phyloP scores from a whole-genome alignment of 2,329 filamentous ascomycete species.

The Lojkania enalia region DNA sequence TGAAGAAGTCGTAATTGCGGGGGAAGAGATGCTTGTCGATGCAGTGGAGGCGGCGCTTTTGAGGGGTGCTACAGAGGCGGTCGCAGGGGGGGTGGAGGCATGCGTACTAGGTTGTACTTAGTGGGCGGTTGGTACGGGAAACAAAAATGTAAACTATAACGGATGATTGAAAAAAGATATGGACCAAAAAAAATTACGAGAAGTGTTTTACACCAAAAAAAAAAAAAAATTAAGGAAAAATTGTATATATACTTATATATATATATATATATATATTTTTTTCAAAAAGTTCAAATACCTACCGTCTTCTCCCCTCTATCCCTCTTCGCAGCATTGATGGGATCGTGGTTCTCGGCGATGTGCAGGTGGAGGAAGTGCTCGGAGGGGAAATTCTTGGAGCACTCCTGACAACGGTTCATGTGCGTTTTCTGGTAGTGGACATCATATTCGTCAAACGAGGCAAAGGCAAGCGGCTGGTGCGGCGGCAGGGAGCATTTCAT shows the following conservation, averaged over 20 bases:
- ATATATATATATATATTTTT: slow-evolving; percentile 1
- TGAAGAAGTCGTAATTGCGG: slow-evolving; percentile 54
- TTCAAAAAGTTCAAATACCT: slow-evolving; percentile 60
- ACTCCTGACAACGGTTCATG: slow-evolving; percentile 82
- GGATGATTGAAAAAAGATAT: no score
- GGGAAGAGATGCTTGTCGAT: slow-evolving; percentile 96
- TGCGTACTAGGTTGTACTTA: no score
- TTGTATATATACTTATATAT: no score
- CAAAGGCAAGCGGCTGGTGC: slow-evolving; percentile 73
- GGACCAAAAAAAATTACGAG: no score
- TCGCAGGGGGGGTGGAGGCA: slow-evolving; percentile 92
- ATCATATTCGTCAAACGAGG: slow-evolving; percentile 79
- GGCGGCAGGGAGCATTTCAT: slow-evolving; percentile 85
- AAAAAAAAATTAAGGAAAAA: no score
- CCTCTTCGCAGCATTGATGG: slow-evolving; percentile 69
- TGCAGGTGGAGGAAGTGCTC: slow-evolving; percentile 79
- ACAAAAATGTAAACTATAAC: no score
- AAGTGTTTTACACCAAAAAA: no score
- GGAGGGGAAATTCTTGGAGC: slow-evolving; percentile 85
- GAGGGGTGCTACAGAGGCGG: slow-evolving; percentile 76
- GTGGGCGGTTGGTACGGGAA: slow-evolving; percentile 1
- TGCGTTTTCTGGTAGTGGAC: slow-evolving; percentile 81
- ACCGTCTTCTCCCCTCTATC: slow-evolving; percentile 85
- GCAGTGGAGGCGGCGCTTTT: slow-evolving; percentile 84
- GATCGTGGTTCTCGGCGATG: slow-evolving; percentile 89